Percentiles rank a stretch among this genome's conserved stretches.
phyloP scores from a whole-genome alignment of 2,329 filamentous ascomycete species.

The Clarireedia sp. region DNA sequence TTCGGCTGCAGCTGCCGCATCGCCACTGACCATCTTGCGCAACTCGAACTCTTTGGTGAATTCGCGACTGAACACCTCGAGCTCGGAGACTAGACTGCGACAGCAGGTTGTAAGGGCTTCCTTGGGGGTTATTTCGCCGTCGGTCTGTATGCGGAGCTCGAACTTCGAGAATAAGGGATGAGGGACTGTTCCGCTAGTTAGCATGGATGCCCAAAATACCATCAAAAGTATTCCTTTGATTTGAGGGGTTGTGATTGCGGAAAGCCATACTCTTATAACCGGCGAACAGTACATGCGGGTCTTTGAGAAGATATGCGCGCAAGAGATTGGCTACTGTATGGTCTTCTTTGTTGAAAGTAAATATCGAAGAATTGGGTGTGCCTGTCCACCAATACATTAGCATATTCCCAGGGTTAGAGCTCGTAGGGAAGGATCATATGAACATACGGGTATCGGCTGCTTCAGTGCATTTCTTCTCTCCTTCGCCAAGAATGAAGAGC shows the following conservation, averaged over 20 bases:
- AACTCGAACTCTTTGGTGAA: constrained; percentile 91
- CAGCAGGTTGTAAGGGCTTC: constrained; percentile 77
- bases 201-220: background rate
- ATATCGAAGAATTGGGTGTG: constrained; percentile 90
- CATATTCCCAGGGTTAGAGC: no score
- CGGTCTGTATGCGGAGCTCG: constrained; percentile 80
- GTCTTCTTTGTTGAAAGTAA: constrained; percentile 93
- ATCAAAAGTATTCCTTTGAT: background rate
- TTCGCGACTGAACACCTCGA: constrained; percentile 72
- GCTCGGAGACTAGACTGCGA: constrained; percentile 72
- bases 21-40: constrained; percentile 66
- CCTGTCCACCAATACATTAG: constrained; percentile 40
- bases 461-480: constrained; percentile 89
- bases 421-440: background rate
- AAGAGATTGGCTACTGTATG: constrained; percentile 92
- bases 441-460: constrained; percentile 78
- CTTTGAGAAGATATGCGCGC: constrained; percentile 74
- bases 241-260: constrained; percentile 30
- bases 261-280: constrained; percentile 68
- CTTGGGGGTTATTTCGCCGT: constrained; percentile 80
- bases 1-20: constrained; percentile 14
- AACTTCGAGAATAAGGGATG: constrained; percentile 43
- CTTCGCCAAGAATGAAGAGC: constrained; percentile 78
- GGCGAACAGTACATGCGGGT: constrained; percentile 77
- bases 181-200: constrained; percentile 24